A percentile compares a stretch with the other conserved stretches of the same genome.
phyloP scores from a whole-genome alignment of 768 basidiomycete species.

The Gyrodon lividus region DNA sequence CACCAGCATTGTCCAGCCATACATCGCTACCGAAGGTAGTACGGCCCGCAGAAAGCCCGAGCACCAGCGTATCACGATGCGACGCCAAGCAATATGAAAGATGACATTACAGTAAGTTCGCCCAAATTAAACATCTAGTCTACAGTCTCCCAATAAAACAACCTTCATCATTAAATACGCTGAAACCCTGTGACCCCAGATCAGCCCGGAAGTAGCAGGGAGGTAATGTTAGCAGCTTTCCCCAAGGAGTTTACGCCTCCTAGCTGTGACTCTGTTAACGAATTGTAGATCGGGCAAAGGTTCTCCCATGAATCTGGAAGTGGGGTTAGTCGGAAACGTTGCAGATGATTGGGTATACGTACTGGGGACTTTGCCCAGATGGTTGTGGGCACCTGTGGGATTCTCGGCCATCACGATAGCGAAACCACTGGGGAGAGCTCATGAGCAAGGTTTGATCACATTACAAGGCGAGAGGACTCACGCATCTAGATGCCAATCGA shows the following conservation, averaged over 20 bases:
- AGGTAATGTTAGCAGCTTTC: slow-evolving; percentile 20
- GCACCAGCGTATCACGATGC: no score
- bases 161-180: neutral
- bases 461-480: slow-evolving; percentile 4
- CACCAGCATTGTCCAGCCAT: slow-evolving; percentile 48
- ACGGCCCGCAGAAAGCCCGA: no score
- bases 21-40: slow-evolving; percentile 51
- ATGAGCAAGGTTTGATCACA: neutral
- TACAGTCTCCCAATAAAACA: neutral
- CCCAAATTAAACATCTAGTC: neutral
- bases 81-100: no score
- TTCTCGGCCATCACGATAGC: slow-evolving; percentile 27
- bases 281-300: slow-evolving; percentile 24
- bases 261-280: slow-evolving; percentile 19
- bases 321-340: neutral
- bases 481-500: slow-evolving; percentile 31
- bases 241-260: slow-evolving; percentile 17
- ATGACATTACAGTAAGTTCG: no score
- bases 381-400: slow-evolving; percentile 13
- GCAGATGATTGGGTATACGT: neutral
- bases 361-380: slow-evolving; percentile 20
- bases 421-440: slow-evolving; percentile 18
- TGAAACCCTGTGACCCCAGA: neutral
- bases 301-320: slow-evolving; percentile 23
- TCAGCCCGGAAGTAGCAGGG: slow-evolving; percentile 16